Evolutionary conservation across 139 green algal genomes (phyloP).

Genomic region (Auxenochlorella pyrenoidosa): DNA sequence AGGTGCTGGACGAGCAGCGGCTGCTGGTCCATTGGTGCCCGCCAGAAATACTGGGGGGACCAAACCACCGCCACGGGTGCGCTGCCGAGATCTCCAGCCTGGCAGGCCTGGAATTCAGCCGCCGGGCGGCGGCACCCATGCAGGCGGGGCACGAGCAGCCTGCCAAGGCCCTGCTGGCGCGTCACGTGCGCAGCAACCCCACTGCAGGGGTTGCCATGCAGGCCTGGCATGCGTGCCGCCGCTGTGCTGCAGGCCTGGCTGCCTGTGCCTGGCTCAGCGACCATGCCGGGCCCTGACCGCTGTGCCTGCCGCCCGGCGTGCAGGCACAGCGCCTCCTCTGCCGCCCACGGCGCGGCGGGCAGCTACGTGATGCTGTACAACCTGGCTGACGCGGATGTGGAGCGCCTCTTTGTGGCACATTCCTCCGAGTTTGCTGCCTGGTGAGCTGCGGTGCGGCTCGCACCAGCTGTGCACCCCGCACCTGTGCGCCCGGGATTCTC

Average conservation of each 20-base stretch:
- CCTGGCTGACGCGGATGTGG: not conserved
- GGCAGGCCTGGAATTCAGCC: no score
- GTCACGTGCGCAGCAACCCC: no score
- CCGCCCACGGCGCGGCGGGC: not conserved
- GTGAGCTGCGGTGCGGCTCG: not conserved
- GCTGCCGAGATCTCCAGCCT: not conserved
- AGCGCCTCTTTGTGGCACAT: conserved; percentile 29
- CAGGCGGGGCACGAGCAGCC: no score
- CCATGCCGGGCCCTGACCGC: not conserved
- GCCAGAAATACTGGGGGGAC: conserved; percentile 24
- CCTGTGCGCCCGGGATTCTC: no score
- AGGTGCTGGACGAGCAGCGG: conserved; percentile 28
- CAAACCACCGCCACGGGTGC: conserved; percentile 7
- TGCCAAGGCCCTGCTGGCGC: not conserved
- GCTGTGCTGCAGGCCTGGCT: no score
- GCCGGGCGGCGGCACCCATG: no score
- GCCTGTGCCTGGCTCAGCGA: not conserved
- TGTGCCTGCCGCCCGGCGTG: not conserved
- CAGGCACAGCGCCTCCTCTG: conserved; percentile 5
- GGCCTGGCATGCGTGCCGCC: no score
- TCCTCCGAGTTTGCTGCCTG: conserved; percentile 21
- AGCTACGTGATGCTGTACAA: conserved; percentile 43
- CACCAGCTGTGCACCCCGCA: no score
- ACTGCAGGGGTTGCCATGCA: no score
- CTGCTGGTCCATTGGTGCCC: conserved; percentile 23